Conservation (phyloP, 345 rosid genomes). For the Camelina laxa region DNA sequence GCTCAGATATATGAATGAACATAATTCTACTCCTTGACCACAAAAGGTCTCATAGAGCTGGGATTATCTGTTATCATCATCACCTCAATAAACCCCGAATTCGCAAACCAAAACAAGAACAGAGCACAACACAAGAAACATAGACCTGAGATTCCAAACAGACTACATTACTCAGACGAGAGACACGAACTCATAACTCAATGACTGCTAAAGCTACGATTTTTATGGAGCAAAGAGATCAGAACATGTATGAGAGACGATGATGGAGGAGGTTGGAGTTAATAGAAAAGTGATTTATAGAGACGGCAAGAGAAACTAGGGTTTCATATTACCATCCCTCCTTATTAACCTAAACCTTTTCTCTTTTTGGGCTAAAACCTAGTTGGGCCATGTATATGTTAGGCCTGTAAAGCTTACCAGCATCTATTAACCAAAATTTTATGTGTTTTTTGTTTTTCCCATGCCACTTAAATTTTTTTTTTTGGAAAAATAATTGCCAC, state of each 20-base stretch:
- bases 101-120: not conserved
- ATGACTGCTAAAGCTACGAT: not conserved
- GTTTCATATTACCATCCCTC: not conserved
- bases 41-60: slow-evolving; percentile 50
- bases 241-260: not conserved
- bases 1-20: slow-evolving; percentile 44
- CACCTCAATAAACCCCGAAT: not conserved
- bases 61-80: slow-evolving; percentile 48
- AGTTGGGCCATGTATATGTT: not conserved
- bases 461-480: not conserved
- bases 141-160: not conserved
- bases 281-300: not conserved
- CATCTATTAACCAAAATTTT: not conserved
- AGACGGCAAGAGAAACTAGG: slow-evolving; percentile 12
- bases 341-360: not conserved
- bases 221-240: not conserved
- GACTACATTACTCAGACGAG: not conserved
- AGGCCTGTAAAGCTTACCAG: not conserved
- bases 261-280: not conserved
- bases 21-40: slow-evolving; percentile 45
- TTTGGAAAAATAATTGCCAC: no score
- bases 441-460: not conserved
- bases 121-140: not conserved
- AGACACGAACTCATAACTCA: not conserved
- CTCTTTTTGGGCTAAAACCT: not conserved